These are phyloP conservation scores for Curvularia verruculosa DNA, from an alignment of 2,329 filamentous ascomycete genomes.

Conservation along the genomic window DNA sequence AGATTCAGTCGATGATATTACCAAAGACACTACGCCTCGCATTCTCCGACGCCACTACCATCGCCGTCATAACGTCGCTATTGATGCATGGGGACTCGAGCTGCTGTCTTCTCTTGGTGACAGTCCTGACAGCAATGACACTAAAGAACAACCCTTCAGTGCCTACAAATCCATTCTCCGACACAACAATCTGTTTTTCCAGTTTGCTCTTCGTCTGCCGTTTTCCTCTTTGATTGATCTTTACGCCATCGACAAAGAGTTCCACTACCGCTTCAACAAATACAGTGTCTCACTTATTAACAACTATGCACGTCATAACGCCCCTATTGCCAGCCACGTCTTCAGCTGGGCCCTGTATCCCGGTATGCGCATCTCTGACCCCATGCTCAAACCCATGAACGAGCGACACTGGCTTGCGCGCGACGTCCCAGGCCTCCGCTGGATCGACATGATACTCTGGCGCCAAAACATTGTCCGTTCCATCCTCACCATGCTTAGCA, in stretches of 20 bases:
- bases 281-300: constrained; percentile 63
- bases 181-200: constrained; percentile 47
- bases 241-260: constrained; percentile 50
- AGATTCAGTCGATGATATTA: background rate
- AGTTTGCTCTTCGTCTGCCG: constrained; percentile 37
- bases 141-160: constrained; percentile 31
- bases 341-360: constrained; percentile 69
- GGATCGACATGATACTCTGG: constrained; percentile 68
- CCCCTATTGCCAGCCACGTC: constrained; percentile 61
- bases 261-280: constrained; percentile 52
- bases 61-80: constrained; percentile 31
- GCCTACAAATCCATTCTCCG: constrained; percentile 44
- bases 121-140: background rate
- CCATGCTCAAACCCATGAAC: constrained; percentile 56
- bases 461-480: constrained; percentile 56
- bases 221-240: constrained; percentile 35
- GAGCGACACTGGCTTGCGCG: constrained; percentile 36
- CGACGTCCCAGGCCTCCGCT: constrained; percentile 67
- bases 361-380: constrained; percentile 65
- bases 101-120: constrained; percentile 2
- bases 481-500: constrained; percentile 64
- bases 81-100: constrained; percentile 26
- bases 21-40: constrained; percentile 7
- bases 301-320: constrained; percentile 60
- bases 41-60: constrained; percentile 33